Conservation (phyloP, 176 grass and related monocot genomes). For the Thalia dealbata region DNA sequence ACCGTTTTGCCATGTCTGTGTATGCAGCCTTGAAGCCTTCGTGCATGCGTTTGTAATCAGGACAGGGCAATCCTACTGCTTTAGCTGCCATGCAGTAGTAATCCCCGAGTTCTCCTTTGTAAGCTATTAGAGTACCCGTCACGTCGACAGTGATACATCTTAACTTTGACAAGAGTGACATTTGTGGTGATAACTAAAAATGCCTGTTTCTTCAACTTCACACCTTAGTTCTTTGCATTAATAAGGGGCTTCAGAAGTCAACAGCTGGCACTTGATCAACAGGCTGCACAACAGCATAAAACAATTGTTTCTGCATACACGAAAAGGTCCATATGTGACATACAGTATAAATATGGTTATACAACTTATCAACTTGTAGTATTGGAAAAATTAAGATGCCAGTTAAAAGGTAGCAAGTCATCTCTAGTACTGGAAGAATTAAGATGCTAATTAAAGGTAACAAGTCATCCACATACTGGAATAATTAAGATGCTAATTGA, state of each 20-base stretch:
- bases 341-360: background rate
- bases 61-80: constrained; percentile 69
- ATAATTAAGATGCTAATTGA: no score
- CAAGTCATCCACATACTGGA: no score
- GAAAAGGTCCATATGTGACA: background rate
- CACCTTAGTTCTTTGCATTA: background rate
- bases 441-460: no score
- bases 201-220: background rate
- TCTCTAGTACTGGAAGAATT: no score
- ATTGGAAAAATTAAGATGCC: no score
- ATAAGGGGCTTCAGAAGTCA: background rate
- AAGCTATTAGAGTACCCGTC: constrained; percentile 86
- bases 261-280: background rate
- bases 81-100: constrained; percentile 99
- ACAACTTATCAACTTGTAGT: background rate
- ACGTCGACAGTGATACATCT: constrained; percentile 83
- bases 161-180: constrained; percentile 73
- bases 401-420: no score
- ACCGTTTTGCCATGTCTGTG: constrained; percentile 60
- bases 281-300: background rate
- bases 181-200: constrained; percentile 6
- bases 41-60: constrained; percentile 89
- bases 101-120: constrained; percentile 95
- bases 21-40: constrained; percentile 91
- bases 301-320: background rate